Evolutionary conservation across 106 monocot species (phyloP).

Genomic region (Dendrobium nobile): DNA sequence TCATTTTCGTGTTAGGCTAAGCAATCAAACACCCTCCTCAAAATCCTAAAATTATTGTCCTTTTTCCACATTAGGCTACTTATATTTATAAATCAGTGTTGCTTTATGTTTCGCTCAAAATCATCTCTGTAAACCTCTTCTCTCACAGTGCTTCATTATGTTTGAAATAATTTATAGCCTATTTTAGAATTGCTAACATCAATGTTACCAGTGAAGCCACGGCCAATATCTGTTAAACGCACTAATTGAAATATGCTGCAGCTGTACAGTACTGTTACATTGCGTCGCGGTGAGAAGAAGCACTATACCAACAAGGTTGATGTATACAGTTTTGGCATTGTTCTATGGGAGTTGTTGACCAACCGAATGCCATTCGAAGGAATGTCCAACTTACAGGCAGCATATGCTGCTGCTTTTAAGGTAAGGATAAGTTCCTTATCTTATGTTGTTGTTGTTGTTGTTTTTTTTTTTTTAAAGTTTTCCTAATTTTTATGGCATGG

Average conservation of each 20-base stretch:
- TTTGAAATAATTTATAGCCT: too few relatives aligned
- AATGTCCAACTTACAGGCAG: conserved; percentile 99
- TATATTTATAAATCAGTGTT: too few relatives aligned
- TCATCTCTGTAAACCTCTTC: too few relatives aligned
- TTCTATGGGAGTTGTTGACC: conserved; percentile 90
- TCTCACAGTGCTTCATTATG: too few relatives aligned
- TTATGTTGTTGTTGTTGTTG: not conserved
- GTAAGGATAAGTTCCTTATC: conserved; percentile 16
- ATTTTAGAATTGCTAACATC: too few relatives aligned
- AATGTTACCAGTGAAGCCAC: too few relatives aligned
- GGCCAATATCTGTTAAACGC: too few relatives aligned
- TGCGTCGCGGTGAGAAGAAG: conserved; percentile 91
- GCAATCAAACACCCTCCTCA: too few relatives aligned
- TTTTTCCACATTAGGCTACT: too few relatives aligned
- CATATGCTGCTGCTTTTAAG: conserved; percentile 99
- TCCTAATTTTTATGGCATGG: not conserved
- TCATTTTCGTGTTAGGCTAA: too few relatives aligned
- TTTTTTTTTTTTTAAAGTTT: not conserved
- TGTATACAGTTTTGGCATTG: conserved; percentile 95
- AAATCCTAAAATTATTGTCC: too few relatives aligned
- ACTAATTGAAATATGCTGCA: conserved; percentile 22
- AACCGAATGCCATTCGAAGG: conserved; percentile 99
- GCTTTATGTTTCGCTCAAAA: too few relatives aligned
- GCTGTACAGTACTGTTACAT: conserved; percentile 96
- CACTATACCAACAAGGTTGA: conserved; percentile 99